Base-by-base conservation (phyloP, 345 rosid genomes). In the Iberis pinnata region DNA sequence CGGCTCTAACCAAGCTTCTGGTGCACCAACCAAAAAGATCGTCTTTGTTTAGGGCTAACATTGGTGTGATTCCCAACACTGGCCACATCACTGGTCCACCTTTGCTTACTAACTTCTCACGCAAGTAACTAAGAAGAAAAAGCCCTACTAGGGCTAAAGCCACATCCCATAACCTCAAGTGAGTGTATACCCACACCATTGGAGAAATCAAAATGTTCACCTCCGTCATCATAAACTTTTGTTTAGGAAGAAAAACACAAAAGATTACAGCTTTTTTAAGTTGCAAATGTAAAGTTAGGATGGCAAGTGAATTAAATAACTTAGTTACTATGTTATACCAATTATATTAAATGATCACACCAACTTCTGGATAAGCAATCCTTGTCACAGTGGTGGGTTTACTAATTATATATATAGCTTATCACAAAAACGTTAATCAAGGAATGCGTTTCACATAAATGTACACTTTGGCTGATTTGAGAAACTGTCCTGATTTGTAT, bases 81-180 rank as follows among this genome's bases (percentile, higher is more conserved):
- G 97, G 88, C 92, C 93, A 83, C 12, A 75, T 42, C 83, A 78
- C 84, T 2, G 83, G 83, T 6, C 63, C 68, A 40, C 81, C 88
- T 46, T 75, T 80, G 66, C 67, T 80, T 18, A 67, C 16, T 53
- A 80, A 22, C 53, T 75, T 79, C 53, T 88, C 78, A 0, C 53
- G 56, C 18, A 76, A 49, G 58, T 80, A 82, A 24, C 78, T 66
- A 56, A 79, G 74, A 58, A 80, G 29, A 51, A 84, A 75, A 29
- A 85, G 46, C 22, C 75, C 76, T 40, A 69, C 26, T n/a, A 74
- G 60, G 13, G 85, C 76, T 35, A 76, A 12, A 17, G 51, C 69
- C 25, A 74, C 20, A 54, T 82, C 92, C 61, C 57, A 70, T 1
- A 69, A 63, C 6, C 73, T 55, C 43, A 65, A 33, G 51, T 73